phyloP scores from a whole-genome alignment of 768 basidiomycete species.

The Lactarius tabidus region DNA sequence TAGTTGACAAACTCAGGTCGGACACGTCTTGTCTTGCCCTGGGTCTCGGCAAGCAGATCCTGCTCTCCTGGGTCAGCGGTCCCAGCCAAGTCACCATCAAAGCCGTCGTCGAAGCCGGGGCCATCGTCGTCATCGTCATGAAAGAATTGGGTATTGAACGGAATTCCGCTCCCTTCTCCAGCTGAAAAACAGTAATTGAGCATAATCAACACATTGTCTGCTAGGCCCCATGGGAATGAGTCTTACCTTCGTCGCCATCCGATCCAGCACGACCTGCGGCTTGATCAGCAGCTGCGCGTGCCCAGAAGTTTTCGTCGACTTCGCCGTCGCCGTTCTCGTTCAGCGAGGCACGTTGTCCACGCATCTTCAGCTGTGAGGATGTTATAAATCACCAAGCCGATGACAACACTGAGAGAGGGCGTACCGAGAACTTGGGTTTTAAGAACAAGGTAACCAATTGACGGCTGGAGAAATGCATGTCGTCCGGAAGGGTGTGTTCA shows the following conservation, averaged over 20 bases:
- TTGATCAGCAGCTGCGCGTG: conserved; percentile 85
- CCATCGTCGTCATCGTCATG: conserved; percentile 86
- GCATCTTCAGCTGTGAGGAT: conserved; percentile 73
- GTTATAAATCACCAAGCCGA: background rate
- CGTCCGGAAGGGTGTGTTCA: conserved; percentile 83
- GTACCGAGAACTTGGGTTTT: conserved; percentile 91
- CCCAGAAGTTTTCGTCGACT: conserved; percentile 97
- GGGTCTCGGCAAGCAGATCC: conserved; percentile 81
- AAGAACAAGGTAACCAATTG: conserved; percentile 90
- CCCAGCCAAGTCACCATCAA: conserved; percentile 48
- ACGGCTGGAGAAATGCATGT: conserved; percentile 93
- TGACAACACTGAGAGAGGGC: conserved; percentile 30
- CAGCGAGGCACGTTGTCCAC: conserved; percentile 56
- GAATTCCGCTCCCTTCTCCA: conserved; percentile 54
- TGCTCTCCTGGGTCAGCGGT: conserved; percentile 70
- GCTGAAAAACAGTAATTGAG: conserved; percentile 22
- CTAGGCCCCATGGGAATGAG: background rate
- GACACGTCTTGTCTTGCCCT: conserved; percentile 70
- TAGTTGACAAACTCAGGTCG: conserved; percentile 90
- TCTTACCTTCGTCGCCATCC: conserved; percentile 59
- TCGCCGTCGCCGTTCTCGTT: conserved; percentile 75
- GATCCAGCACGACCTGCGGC: conserved; percentile 53
- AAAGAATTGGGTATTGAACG: conserved; percentile 97
- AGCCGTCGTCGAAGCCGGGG: conserved; percentile 56
- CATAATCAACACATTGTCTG: background rate